phyloP scores from a whole-genome alignment of 306 rosid genomes.

The Castanea mollissima region DNA sequence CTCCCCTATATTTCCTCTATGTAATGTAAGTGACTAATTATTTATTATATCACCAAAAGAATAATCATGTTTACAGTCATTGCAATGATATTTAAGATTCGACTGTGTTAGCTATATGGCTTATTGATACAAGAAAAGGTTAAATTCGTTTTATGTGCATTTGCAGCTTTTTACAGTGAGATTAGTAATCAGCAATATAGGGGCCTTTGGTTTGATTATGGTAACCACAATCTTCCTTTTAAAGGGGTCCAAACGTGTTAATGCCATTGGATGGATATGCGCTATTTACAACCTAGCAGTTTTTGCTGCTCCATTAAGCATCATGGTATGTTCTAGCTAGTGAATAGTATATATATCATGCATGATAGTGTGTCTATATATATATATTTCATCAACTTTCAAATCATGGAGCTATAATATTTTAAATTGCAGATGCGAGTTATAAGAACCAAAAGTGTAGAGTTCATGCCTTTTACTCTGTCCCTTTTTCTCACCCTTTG shows the following conservation, averaged over 20 bases:
- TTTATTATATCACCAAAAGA: no score
- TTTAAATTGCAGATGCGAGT: constrained; percentile 56
- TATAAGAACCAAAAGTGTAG: constrained; percentile 59
- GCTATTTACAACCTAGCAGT: constrained; percentile 65
- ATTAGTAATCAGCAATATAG: constrained; percentile 32
- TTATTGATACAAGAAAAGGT: not conserved
- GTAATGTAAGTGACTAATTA: no score
- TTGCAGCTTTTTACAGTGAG: constrained; percentile 45
- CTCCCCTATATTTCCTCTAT: no score
- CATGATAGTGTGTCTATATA: no score
- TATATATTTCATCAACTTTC: no score
- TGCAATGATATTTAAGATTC: no score
- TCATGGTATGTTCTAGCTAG: constrained; percentile 39
- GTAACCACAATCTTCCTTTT: constrained; percentile 28
- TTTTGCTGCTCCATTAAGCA: constrained; percentile 71
- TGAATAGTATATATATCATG: no score
- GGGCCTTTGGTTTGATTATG: constrained; percentile 35
- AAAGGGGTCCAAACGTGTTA: constrained; percentile 26
- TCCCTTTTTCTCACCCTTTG: constrained; percentile 57
- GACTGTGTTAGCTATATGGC: no score
- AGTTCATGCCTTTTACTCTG: constrained; percentile 64
- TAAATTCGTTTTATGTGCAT: not conserved
- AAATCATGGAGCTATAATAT: not conserved
- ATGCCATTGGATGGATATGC: constrained; percentile 53
- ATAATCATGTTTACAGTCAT: no score